Base-by-base conservation (phyloP, 495 filamentous ascomycete genomes). In the Xylaria nigripes region DNA sequence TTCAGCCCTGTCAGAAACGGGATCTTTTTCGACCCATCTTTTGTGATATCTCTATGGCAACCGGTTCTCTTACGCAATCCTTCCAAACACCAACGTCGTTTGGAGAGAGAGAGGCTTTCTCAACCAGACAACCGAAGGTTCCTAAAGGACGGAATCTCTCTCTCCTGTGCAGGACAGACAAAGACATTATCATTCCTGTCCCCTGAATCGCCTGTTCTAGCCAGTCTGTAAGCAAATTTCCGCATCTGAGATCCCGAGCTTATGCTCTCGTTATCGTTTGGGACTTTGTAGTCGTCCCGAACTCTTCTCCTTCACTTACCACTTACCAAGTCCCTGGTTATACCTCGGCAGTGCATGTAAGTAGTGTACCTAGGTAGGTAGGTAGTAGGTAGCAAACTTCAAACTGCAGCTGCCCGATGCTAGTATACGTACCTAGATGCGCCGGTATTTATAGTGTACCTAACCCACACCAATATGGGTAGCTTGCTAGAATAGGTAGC, bases 1-100 rank as follows among this genome's bases (percentile, higher is more conserved):
- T 25, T 55, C 53, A 55, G 53, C 53, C 53, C 53, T 55, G 53
- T 38, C 45, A 27, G 52, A 50, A 42, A 42, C 44, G 32, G 32
- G 23, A 29, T 29, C 27, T n/a, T 24, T 18, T 48, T 42, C 40
- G 44, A 15, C 51, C 44, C 30, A 23, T 40, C 12, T 40, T 36
- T 12, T 29, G 34, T 30, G 30, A 24, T 21, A 12, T 22, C 44
- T 43, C 51, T 24, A 40, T 19, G 42, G 51, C 44, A 48, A 54
- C 44, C 51, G 27, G 22, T 54, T 36, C 6, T 15, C 32, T 40
- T 24, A 48, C 45, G 45, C 34, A 12, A 48, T 22, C 22, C 51
- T 27, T 45, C 38, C 23, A 42, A 23, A 45, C 18, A 53, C 12
- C 44, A 24, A 9, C 44, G 23, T 15, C 22, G 16, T 18, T 47